Percentiles rank a stretch among this genome's conserved stretches.
phyloP scores from a whole-genome alignment of 176 grass and related monocot species.

The Carex parvula region DNA sequence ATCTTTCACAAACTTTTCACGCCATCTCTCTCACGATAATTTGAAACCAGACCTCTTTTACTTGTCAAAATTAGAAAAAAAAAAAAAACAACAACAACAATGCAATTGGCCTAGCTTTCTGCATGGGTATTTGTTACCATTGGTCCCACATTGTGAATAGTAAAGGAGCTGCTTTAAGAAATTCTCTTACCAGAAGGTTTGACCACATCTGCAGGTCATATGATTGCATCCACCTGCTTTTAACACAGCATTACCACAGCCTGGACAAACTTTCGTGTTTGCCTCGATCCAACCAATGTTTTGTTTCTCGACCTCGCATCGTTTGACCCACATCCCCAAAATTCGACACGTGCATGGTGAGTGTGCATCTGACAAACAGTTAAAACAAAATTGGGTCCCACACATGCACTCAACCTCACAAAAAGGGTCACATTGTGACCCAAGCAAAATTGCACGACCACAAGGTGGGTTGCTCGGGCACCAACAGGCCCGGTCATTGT shows the following conservation, averaged over 20 bases:
- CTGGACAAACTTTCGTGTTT: slow-evolving; percentile 15
- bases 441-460: slow-evolving; percentile 4
- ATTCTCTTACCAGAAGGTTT: slow-evolving; percentile 17
- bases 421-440: neutral
- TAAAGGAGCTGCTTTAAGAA: neutral
- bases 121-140: neutral
- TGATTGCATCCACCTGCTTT: slow-evolving; percentile 17
- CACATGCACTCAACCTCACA: slow-evolving; percentile 12
- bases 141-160: neutral
- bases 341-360: slow-evolving; percentile 17
- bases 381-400: slow-evolving; percentile 21
- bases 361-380: slow-evolving; percentile 15
- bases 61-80: neutral
- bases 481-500: slow-evolving; percentile 6
- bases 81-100: too few relatives aligned
- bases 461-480: slow-evolving; percentile 26
- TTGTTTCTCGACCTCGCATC: neutral
- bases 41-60: neutral
- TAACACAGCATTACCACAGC: slow-evolving; percentile 12
- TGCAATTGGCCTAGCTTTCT: neutral
- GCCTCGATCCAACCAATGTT: slow-evolving; percentile 5
- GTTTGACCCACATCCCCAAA: slow-evolving; percentile 14
- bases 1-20: neutral
- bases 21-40: neutral
- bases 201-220: slow-evolving; percentile 20